Base-by-base conservation (phyloP, 192 early-diverging fungal species). In the Linnemannia exigua region DNA sequence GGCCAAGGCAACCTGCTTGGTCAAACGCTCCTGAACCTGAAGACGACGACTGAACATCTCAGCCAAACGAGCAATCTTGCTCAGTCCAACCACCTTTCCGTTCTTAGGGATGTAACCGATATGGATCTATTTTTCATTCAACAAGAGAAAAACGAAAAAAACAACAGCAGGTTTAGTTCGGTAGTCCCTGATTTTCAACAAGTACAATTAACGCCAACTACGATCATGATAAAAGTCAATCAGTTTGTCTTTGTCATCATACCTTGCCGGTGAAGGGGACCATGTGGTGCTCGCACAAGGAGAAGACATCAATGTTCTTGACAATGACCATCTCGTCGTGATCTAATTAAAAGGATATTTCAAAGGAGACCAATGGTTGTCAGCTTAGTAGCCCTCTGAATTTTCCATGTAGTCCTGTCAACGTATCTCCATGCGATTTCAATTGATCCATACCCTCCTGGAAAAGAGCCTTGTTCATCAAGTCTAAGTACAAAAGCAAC, bases 301-400 rank as follows among this genome's bases (percentile, higher is more conserved):
- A 98, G 84, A 97, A 98, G 9, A 99, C 92, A 77, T 98, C 96
- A 70, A 99, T 98, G 89, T 99, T 94, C 80, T 95, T 96, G 22
- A 99, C 99, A 88, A 99, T 97, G 20, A 99, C 99, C 99, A 99
- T 99, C 82, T 99, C 99, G 72, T 99, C 97, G 87, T 99, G 96
- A 81, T 99, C 97, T 93, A 80, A 1, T 28, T 7, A 72, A 68
- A 17, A 63, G 15, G 28, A 31, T 15, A 31, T 63, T n/a, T 31
- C 9, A 33, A 31, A 15, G 22, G 7, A 14, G 11, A 5, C 58
- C 58, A 63, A n/a, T 15, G 28, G 3, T 9, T 12, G n/a, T 31
- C 58, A 63, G 14, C 8, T 14, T 12, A 44, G 25, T 44, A 44
- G 5, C 20, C 22, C 41, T 22, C 20, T 46, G n/a, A 5, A 16